Percentiles rank a stretch among this genome's conserved stretches.
Evolutionary conservation across 2,329 filamentous ascomycete species (phyloP).

Genomic region (Pseudonectria buxi): DNA sequence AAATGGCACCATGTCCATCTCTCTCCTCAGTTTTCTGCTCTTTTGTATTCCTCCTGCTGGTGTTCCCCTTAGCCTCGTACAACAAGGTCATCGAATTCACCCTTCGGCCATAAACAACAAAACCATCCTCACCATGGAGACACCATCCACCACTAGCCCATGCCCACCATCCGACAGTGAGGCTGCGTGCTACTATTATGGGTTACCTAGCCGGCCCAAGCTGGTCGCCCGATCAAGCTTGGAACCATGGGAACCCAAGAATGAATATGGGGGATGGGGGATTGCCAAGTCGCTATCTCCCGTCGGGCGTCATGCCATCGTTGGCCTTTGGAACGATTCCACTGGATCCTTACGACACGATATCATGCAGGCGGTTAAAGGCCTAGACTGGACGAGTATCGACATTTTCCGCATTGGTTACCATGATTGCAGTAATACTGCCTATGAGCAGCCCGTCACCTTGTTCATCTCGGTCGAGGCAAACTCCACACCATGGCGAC

Average conservation of each 20-base stretch:
- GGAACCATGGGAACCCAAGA: not conserved
- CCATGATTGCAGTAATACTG: not conserved
- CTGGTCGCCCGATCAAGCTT: slow-evolving; percentile 4
- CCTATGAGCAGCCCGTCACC: not conserved
- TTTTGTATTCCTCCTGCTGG: too few relatives aligned
- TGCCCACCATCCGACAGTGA: slow-evolving; percentile 1
- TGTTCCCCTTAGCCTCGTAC: too few relatives aligned
- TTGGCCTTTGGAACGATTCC: slow-evolving; percentile 3
- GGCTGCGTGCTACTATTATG: slow-evolving; percentile 2
- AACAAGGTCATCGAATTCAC: too few relatives aligned
- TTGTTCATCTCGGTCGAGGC: not conserved
- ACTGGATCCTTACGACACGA: slow-evolving; percentile 1
- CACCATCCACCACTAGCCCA: too few relatives aligned
- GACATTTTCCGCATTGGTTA: slow-evolving; percentile 4
- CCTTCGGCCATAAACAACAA: too few relatives aligned
- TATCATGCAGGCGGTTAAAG: slow-evolving; percentile 1
- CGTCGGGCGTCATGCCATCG: slow-evolving; percentile 1
- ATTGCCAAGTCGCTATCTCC: not conserved
- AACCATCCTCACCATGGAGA: too few relatives aligned
- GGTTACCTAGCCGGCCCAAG: slow-evolving; percentile 2
- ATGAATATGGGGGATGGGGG: not conserved
- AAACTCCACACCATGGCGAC: not conserved
- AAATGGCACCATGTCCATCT: too few relatives aligned
- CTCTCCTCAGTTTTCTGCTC: too few relatives aligned
- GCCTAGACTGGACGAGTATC: slow-evolving; percentile 1